Base-by-base conservation (phyloP, 208 protist genomes). In the Leishmania tropica region DNA sequence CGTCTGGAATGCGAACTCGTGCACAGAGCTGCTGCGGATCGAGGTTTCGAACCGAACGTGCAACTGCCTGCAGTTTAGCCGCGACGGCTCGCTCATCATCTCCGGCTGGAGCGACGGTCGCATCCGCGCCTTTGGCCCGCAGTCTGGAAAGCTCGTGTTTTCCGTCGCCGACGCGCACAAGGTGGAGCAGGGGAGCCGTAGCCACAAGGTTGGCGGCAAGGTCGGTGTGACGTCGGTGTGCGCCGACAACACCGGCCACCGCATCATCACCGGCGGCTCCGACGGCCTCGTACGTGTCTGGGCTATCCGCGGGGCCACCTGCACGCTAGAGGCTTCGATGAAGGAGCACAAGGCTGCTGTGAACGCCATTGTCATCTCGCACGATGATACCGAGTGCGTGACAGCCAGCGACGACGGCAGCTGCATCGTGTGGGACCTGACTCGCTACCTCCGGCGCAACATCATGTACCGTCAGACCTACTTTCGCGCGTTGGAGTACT, bases 141-240 rank as follows among this genome's bases (percentile, higher is more conserved):
- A 99, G 88, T 96, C 92, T 4, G 98, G 98, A 47, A 98, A 98
- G 78, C 92, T 99, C 35, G 82, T 99, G n/a, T 99, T 98, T 87
- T 98, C 97, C 21, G 97, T 99, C 74, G 97, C 98, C 85, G 98
- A 99, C 86, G 98, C 97, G 7, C 98, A 99, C 89, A 98, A 97
- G 83, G 90, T 90, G 51, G 89, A 97, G 75, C 91, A 88, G n/a
- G 89, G 91, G 28, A 82, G 79, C 53, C 76, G 83, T 72, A 88
- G 94, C 47, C 92, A 87, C 76, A 90, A 86, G 79, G 76, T 82
- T 13, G 87, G 81, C 48, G 90, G 81, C 24, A 76, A 48, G 40
- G 80, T 83, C 21, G 96, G 96, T 21, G 98, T 99, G 64, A 99
- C 98, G n/a, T 89, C 98, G 28, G 83, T 99, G 53, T 94, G 92